Conservation (phyloP, 1,284 basidiomycete species). For the Blastosporella zonata region DNA sequence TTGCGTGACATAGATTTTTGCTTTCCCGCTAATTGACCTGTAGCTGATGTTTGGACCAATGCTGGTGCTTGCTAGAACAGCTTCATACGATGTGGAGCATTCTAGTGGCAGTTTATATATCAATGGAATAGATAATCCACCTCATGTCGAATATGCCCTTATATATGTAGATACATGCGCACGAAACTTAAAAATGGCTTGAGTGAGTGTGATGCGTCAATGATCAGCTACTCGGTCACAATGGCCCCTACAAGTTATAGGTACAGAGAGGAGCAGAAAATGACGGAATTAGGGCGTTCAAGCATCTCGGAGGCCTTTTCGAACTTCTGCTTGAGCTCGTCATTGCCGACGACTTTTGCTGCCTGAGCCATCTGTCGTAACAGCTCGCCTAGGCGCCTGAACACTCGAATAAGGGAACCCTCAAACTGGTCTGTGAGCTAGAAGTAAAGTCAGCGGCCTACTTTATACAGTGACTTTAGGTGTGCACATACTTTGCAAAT, state of each 20-base stretch:
- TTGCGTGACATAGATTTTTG: not conserved
- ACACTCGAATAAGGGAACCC: slow-evolving; percentile 91
- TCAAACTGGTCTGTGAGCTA: slow-evolving; percentile 96
- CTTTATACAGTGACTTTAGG: not conserved
- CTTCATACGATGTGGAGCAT: not conserved
- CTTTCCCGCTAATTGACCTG: not conserved
- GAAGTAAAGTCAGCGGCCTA: slow-evolving; percentile 4
- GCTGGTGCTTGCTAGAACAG: slow-evolving; percentile 26
- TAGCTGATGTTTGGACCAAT: slow-evolving; percentile 34
- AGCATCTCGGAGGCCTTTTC: slow-evolving; percentile 86
- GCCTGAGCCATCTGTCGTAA: slow-evolving; percentile 94
- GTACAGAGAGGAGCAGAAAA: slow-evolving; percentile 89
- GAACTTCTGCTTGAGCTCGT: slow-evolving; percentile 90
- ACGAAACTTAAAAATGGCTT: not conserved
- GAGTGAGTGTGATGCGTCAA: too few species aligned
- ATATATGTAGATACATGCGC: too few species aligned
- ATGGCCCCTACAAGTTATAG: too few species aligned
- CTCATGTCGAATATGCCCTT: too few species aligned
- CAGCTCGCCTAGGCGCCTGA: slow-evolving; percentile 91
- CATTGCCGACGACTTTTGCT: slow-evolving; percentile 94
- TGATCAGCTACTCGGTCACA: too few species aligned
- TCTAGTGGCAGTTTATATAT: slow-evolving; percentile 33
- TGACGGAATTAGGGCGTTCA: slow-evolving; percentile 89
- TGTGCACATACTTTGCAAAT: slow-evolving; percentile 80
- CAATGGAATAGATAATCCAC: too few species aligned